Percentiles rank a stretch among this genome's conserved stretches.
Evolutionary conservation across 352 stramenopile genomes (phyloP).

Genomic region (Nothophytophthora sp.): DNA sequence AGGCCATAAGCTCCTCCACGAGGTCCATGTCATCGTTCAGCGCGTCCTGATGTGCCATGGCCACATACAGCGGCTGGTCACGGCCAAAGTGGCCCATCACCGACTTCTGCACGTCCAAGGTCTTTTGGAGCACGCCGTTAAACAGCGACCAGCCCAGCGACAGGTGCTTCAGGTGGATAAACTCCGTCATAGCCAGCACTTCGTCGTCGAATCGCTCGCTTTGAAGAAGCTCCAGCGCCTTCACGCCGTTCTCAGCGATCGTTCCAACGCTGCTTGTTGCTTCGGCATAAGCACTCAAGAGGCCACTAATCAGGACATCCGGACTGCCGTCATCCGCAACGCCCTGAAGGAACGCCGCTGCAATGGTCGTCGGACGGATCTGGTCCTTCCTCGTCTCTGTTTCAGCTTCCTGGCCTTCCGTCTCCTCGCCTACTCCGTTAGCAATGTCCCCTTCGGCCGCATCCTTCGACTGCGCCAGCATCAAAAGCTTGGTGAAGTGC

Average conservation of each 20-base stretch:
- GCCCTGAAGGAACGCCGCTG: slow-evolving; percentile 55
- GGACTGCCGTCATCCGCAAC: slow-evolving; percentile 42
- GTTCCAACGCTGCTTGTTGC: slow-evolving; percentile 38
- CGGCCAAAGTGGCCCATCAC: slow-evolving; percentile 79
- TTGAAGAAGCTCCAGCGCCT: slow-evolving; percentile 44
- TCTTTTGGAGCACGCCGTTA: slow-evolving; percentile 82
- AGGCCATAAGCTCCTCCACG: slow-evolving; percentile 58
- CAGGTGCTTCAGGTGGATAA: slow-evolving; percentile 80
- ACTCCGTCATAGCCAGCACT: slow-evolving; percentile 76
- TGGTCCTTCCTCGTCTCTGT: too few relatives aligned
- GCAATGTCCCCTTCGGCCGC: slow-evolving; percentile 12
- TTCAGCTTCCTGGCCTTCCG: too few relatives aligned
- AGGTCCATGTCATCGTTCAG: slow-evolving; percentile 70
- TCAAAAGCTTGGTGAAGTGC: slow-evolving; percentile 83
- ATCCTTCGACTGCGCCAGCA: slow-evolving; percentile 67
- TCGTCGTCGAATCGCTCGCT: slow-evolving; percentile 54
- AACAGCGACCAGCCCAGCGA: slow-evolving; percentile 76
- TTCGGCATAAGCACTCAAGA: slow-evolving; percentile 69
- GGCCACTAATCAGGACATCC: slow-evolving; percentile 47
- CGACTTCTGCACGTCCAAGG: slow-evolving; percentile 66
- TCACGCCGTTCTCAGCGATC: slow-evolving; percentile 38
- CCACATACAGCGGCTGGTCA: slow-evolving; percentile 81
- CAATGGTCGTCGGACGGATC: slow-evolving; percentile 28
- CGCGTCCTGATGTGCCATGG: slow-evolving; percentile 52
- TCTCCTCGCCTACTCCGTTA: slow-evolving; percentile 11